Conservation (phyloP, 345 rosid genomes). For the Litchi chinensis region DNA sequence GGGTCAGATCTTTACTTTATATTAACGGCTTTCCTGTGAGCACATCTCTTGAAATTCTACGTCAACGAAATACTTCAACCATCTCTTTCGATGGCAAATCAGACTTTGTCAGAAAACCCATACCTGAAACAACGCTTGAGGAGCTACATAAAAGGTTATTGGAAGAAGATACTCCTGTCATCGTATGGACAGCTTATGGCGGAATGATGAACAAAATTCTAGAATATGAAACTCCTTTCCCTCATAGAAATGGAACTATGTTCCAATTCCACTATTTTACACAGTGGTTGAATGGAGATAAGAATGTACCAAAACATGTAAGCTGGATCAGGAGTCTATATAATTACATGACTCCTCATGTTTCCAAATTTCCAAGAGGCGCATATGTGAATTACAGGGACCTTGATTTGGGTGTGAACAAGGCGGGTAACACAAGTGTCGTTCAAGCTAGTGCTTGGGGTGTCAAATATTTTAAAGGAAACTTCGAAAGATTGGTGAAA, state of each 20-base stretch:
- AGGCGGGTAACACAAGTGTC: slow-evolving; percentile 28
- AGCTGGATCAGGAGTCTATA: slow-evolving; percentile 48
- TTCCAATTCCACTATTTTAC: slow-evolving; percentile 55
- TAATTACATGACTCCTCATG: slow-evolving; percentile 51
- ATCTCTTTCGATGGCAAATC: slow-evolving; percentile 63
- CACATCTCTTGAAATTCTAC: slow-evolving; percentile 42
- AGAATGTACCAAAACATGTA: slow-evolving; percentile 23
- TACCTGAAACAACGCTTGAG: slow-evolving; percentile 38
- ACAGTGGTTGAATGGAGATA: slow-evolving; percentile 36
- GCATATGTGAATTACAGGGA: slow-evolving; percentile 72
- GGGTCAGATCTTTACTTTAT: slow-evolving; percentile 59
- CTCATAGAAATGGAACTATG: slow-evolving; percentile 53
- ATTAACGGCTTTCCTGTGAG: slow-evolving; percentile 35
- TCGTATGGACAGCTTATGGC: slow-evolving; percentile 74
- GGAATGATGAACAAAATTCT: slow-evolving; percentile 67
- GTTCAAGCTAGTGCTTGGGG: slow-evolving; percentile 47
- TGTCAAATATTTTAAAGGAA: slow-evolving; percentile 45
- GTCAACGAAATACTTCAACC: slow-evolving; percentile 50
- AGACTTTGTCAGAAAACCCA: slow-evolving; percentile 48
- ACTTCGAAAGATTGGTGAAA: slow-evolving; percentile 50
- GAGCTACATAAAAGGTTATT: slow-evolving; percentile 49
- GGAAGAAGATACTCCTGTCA: slow-evolving; percentile 52
- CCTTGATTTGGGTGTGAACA: slow-evolving; percentile 47
- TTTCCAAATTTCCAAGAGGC: slow-evolving; percentile 49
- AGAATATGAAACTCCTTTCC: slow-evolving; percentile 53